Base-by-base conservation (phyloP, 495 filamentous ascomycete species). In the Penicillium ochrochloron region DNA sequence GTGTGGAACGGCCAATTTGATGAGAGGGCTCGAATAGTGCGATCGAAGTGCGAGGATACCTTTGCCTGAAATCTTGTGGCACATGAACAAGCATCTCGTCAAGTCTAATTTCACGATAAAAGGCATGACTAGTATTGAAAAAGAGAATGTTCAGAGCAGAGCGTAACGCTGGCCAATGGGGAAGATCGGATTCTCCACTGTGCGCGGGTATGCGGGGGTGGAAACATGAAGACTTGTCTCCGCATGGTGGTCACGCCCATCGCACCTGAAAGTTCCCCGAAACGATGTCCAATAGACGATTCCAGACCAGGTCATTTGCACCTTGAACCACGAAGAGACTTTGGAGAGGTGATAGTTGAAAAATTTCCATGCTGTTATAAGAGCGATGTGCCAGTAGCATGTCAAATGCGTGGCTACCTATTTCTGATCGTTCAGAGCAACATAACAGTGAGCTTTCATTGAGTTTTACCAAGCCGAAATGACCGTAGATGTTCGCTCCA, bases 401-500 rank as follows among this genome's bases (percentile, higher is more conserved):
- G 2, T 12, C 0, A 11, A 25, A 12, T 23, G 19, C 11, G 23
- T 9, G 4, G 5, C 44, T 48, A 21, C n/a, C n/a, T n/a, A 33
- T 33, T 21, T 3, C 31, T 14, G 14, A 19, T 33, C 51, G 7
- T 8, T 33, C 21, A 23, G 2, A 12, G 9, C 9, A n/a, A 10
- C 1, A 15, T n/a, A n/a, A 23, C 3, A 0, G 31, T 33, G 31
- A 5, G 7, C 21, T 8, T 25, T 11, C 14, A 31, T 33, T 31
- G 51, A n/a, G 31, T 7, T 19, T 54, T 29, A 8, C 31, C n/a
- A 6, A 10, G 27, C 27, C 25, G 5, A 11, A 25, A 63, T 46
- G n/a, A 52, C 33, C 37, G 59, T 52, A 19, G n/a, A 46, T 12
- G 19, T 23, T 31, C 42, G 37, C 11, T 61, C 46, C 8, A 41